Conservation (phyloP, 148 eudicot genomes). For the Spergularia marina region DNA sequence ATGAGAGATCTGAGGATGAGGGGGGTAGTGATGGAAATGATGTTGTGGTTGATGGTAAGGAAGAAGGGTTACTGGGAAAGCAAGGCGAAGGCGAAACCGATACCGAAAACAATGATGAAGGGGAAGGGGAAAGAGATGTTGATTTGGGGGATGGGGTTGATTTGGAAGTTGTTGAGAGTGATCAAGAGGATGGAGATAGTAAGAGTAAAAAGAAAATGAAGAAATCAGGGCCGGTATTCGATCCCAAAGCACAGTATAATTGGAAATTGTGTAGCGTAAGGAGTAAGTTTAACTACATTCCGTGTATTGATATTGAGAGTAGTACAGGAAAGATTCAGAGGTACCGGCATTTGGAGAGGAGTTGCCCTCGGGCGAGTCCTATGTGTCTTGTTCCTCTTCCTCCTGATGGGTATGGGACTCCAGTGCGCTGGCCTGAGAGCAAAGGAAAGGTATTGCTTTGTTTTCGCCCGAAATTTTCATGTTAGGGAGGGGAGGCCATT, state of each 20-base stretch:
- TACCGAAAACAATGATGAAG: constrained; percentile 28
- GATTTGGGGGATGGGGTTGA: constrained; percentile 38
- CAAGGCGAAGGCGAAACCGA: constrained; percentile 27
- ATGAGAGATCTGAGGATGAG: constrained; percentile 57
- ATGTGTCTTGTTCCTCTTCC: constrained; percentile 98
- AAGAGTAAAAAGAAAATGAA: constrained; percentile 36
- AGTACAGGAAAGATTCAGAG: constrained; percentile 47
- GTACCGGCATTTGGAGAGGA: constrained; percentile 80
- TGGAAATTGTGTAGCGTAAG: constrained; percentile 79
- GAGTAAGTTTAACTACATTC: constrained; percentile 92
- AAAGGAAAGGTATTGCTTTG: constrained; percentile 55
- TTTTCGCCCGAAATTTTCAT: background rate
- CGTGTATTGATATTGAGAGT: constrained; percentile 87
- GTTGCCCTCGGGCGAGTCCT: constrained; percentile 66
- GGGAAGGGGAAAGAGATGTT: constrained; percentile 38
- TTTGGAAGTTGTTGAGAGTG: constrained; percentile 36
- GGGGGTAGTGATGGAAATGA: constrained; percentile 28
- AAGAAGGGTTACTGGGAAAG: constrained; percentile 27
- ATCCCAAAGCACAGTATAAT: constrained; percentile 61
- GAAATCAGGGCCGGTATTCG: constrained; percentile 65
- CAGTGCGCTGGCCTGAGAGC: constrained; percentile 85
- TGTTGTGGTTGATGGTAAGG: constrained; percentile 35
- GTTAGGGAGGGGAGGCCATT: background rate
- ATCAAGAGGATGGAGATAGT: constrained; percentile 37
- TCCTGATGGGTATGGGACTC: constrained; percentile 68